A percentile compares a stretch with the other conserved stretches of the same genome.
phyloP scores from a whole-genome alignment of 164 flowering plant species.

The Magnolia sinica region DNA sequence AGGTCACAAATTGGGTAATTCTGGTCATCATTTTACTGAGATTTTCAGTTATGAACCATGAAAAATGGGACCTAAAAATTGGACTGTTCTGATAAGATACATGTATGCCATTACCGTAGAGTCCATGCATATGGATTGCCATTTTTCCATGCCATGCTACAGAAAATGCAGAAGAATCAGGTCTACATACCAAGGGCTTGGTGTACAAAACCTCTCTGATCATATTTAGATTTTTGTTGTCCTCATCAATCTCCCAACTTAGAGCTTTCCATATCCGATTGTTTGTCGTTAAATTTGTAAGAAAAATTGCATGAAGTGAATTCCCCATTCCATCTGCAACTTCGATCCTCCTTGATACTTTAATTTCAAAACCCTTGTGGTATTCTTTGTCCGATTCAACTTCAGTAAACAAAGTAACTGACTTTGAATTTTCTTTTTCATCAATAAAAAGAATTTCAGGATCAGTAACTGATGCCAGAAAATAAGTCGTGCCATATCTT shows the following conservation, averaged over 20 bases:
- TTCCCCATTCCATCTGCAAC: constrained; percentile 14
- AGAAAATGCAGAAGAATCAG: background rate
- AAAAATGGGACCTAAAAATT: no score
- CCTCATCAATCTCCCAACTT: constrained; percentile 10
- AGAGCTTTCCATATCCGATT: constrained; percentile 58
- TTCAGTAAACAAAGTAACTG: background rate
- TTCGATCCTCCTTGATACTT: constrained; percentile 27
- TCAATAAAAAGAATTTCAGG: background rate
- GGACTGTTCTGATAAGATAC: no score
- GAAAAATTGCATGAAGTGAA: constrained; percentile 39
- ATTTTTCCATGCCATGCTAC: background rate
- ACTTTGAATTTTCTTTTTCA: background rate
- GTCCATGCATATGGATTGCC: background rate
- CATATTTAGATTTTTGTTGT: background rate
- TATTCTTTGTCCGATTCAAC: constrained; percentile 10
- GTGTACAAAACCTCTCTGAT: constrained; percentile 19
- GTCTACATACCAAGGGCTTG: constrained; percentile 35
- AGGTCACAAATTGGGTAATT: no score
- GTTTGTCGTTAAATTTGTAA: constrained; percentile 46
- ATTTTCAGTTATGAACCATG: no score
- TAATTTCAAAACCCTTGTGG: constrained; percentile 12
- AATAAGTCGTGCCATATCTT: constrained; percentile 32
- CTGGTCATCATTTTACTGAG: background rate
- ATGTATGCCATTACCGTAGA: no score
- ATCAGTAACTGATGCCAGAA: constrained; percentile 33